Evolutionary conservation across 192 early-diverging fungal species (phyloP).

Genomic region (Backusella morwellensis): DNA sequence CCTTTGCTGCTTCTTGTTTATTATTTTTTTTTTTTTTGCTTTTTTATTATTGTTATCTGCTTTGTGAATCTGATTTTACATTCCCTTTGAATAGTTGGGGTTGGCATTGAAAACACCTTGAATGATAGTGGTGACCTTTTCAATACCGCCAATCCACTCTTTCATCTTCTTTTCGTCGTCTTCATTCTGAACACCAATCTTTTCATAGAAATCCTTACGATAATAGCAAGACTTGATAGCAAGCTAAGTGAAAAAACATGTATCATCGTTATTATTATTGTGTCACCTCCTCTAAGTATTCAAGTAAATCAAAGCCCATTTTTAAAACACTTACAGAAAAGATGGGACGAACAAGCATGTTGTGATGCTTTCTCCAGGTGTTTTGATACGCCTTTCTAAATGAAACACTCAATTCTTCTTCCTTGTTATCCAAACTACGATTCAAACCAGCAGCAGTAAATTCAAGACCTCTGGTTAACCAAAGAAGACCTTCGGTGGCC

Average conservation of each 20-base stretch:
- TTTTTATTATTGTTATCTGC: constrained; percentile 4
- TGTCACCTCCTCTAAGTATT: too few species aligned
- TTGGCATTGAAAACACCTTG: constrained; percentile 52
- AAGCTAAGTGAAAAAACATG: constrained; percentile 36
- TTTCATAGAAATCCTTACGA: constrained; percentile 81
- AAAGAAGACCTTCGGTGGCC: constrained; percentile 86
- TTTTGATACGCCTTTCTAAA: constrained; percentile 63
- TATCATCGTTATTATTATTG: neutral
- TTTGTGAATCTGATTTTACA: constrained; percentile 1
- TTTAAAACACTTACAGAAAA: constrained; percentile 47
- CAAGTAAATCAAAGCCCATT: neutral
- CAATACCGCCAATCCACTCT: constrained; percentile 69
- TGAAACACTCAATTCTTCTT: constrained; percentile 60
- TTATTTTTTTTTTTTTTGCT: neutral
- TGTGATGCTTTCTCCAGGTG: constrained; percentile 65
- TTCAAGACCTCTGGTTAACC: constrained; percentile 75
- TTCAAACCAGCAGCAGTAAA: constrained; percentile 64
- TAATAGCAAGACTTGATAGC: constrained; percentile 89
- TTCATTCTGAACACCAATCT: constrained; percentile 64
- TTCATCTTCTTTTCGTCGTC: constrained; percentile 54
- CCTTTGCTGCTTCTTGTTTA: neutral
- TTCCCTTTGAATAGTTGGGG: constrained; percentile 14
- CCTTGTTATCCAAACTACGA: constrained; percentile 44
- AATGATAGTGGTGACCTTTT: constrained; percentile 62
- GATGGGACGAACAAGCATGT: constrained; percentile 57